These are phyloP conservation scores for Globisporangium radiosum DNA, from an alignment of 352 stramenopile genomes.

Conservation along the genomic window DNA sequence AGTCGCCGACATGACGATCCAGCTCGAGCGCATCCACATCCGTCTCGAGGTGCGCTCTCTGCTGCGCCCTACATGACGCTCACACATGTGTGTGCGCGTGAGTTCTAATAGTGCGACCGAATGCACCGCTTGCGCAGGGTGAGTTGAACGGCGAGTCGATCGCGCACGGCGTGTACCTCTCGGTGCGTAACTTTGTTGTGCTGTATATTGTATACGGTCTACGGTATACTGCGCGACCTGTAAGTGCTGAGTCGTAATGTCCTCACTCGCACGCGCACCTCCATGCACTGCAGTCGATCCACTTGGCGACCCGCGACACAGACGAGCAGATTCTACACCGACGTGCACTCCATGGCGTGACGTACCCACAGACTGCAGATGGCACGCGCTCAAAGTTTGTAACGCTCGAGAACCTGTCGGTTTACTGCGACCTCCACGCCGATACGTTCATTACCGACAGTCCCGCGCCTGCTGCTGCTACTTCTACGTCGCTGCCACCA, in stretches of 20 bases:
- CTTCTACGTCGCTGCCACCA: neutral
- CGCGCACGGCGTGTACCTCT: conserved; percentile 53
- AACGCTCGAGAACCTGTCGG: conserved; percentile 46
- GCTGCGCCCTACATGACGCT: neutral
- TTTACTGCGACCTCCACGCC: conserved; percentile 54
- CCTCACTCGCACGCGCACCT: neutral
- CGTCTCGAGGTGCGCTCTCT: conserved; percentile 48
- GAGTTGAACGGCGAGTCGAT: conserved; percentile 29
- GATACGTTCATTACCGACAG: conserved; percentile 19
- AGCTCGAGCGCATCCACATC: conserved; percentile 57
- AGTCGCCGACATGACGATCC: conserved; percentile 46
- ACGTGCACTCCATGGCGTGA: conserved; percentile 40
- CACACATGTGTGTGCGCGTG: too few species aligned
- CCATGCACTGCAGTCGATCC: conserved; percentile 31
- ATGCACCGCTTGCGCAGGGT: conserved; percentile 17
- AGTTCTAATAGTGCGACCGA: too few species aligned
- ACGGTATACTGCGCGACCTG: neutral
- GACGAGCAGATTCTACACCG: conserved; percentile 60
- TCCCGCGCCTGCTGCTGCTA: neutral
- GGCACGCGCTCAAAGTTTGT: conserved; percentile 46
- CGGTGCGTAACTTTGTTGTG: conserved; percentile 18
- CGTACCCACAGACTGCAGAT: conserved; percentile 26
- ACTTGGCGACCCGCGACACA: conserved; percentile 38
- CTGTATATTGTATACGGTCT: too few species aligned
- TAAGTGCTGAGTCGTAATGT: neutral